phyloP scores from a whole-genome alignment of 1,284 basidiomycete genomes.

The Boletus sp. region DNA sequence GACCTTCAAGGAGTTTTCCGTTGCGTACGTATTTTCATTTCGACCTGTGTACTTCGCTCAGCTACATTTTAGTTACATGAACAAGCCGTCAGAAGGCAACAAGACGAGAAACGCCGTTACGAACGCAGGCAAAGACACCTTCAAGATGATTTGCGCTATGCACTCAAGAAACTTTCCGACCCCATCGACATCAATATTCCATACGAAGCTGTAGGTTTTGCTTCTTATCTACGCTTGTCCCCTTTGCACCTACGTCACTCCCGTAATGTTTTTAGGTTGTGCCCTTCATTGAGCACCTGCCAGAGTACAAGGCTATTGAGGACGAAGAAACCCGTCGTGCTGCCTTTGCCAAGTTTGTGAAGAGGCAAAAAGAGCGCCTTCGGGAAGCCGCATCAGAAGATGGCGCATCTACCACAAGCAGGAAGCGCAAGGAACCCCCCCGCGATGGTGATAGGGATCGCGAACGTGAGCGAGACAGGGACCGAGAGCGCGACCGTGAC shows the following conservation, averaged over 20 bases:
- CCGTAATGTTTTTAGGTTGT: conserved; percentile 46
- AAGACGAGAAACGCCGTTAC: conserved; percentile 75
- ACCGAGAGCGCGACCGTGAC: conserved; percentile 37
- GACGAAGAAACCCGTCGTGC: conserved; percentile 75
- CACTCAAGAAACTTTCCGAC: conserved; percentile 84
- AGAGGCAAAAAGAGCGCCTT: conserved; percentile 82
- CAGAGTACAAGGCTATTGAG: conserved; percentile 80
- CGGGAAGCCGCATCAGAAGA: conserved; percentile 76
- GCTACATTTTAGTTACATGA: conserved; percentile 56
- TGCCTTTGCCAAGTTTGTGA: conserved; percentile 83
- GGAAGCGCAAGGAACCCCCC: conserved; percentile 68
- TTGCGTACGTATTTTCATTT: conserved; percentile 48
- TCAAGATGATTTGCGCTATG: conserved; percentile 95
- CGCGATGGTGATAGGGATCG: conserved; percentile 43
- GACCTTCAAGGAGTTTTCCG: conserved; percentile 62
- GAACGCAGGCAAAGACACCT: conserved; percentile 84
- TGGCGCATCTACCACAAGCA: conserved; percentile 69
- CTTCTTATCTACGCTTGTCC: not conserved
- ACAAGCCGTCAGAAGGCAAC: conserved; percentile 65
- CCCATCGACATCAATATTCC: conserved; percentile 68
- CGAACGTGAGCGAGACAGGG: conserved; percentile 40
- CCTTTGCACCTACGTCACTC: not conserved
- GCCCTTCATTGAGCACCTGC: conserved; percentile 71
- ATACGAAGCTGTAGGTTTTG: conserved; percentile 69
- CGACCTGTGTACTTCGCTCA: conserved; percentile 7